A percentile compares a stretch with the other conserved stretches of the same genome.
These are phyloP conservation scores for Thoreauomyces humboldtii DNA, from an alignment of 192 early-diverging fungal species.

Conservation along the genomic window DNA sequence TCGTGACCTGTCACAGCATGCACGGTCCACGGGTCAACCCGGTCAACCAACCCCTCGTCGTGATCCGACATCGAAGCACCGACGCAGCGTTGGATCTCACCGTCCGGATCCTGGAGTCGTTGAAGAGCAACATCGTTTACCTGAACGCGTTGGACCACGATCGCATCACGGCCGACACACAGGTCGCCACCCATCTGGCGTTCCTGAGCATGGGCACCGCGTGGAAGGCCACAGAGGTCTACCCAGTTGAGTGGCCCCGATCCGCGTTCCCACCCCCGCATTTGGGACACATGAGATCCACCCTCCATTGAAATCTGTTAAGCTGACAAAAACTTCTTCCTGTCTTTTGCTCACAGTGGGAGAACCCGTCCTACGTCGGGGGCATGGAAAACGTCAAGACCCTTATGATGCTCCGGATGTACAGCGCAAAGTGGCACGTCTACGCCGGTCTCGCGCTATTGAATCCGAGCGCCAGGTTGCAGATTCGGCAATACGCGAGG, in stretches of 20 bases:
- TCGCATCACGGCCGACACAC: slow-evolving; percentile 94
- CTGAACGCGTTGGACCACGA: slow-evolving; percentile 86
- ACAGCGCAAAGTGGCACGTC: slow-evolving; percentile 95
- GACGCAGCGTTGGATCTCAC: slow-evolving; percentile 58
- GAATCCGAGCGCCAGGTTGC: slow-evolving; percentile 82
- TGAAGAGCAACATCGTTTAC: slow-evolving; percentile 81
- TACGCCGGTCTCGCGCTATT: slow-evolving; percentile 93
- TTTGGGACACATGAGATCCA: too few species aligned
- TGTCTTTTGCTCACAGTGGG: too few species aligned
- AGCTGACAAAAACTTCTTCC: too few species aligned
- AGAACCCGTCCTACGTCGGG: slow-evolving; percentile 79
- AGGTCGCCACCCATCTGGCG: slow-evolving; percentile 93
- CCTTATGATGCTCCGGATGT: slow-evolving; percentile 89
- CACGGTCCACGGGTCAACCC: slow-evolving; percentile 90
- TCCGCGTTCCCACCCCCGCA: too few species aligned
- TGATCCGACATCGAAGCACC: slow-evolving; percentile 77
- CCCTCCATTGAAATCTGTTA: too few species aligned
- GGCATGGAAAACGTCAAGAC: slow-evolving; percentile 98
- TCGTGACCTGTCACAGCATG: slow-evolving; percentile 92
- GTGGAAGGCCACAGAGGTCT: slow-evolving; percentile 78
- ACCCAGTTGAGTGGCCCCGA: too few species aligned
- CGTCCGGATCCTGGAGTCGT: slow-evolving; percentile 62
- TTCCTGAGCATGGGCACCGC: slow-evolving; percentile 94
- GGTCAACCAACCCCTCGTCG: slow-evolving; percentile 69
- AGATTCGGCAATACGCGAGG: slow-evolving; percentile 84